Conservation (phyloP, 768 basidiomycete species). For the Pholiota molesta region DNA sequence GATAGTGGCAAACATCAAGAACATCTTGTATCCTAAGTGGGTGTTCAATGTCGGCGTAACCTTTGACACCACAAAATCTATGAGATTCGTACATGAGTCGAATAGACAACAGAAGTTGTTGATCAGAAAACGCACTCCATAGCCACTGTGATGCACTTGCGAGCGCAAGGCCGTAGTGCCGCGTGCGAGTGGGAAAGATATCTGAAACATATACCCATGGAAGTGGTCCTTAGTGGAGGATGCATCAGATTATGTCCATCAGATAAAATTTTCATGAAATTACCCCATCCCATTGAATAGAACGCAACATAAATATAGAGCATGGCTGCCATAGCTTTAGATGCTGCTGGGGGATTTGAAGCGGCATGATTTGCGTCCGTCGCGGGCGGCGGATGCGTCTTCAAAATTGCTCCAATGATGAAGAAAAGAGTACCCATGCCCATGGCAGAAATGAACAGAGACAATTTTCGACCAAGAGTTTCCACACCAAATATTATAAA, state of each 20-base stretch:
- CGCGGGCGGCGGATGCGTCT: slow-evolving; percentile 66
- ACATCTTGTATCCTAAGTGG: slow-evolving; percentile 71
- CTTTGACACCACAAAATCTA: slow-evolving; percentile 56
- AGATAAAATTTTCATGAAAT: slow-evolving; percentile 9
- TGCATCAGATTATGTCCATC: slow-evolving; percentile 23
- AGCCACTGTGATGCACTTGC: slow-evolving; percentile 85
- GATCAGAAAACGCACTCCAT: slow-evolving; percentile 54
- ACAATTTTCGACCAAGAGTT: slow-evolving; percentile 66
- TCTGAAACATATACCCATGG: slow-evolving; percentile 73
- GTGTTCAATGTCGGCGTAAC: slow-evolving; percentile 67
- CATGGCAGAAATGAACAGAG: slow-evolving; percentile 71
- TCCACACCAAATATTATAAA: slow-evolving; percentile 75
- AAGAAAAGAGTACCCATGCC: slow-evolving; percentile 84
- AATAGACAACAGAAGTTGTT: background rate
- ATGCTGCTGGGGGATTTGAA: slow-evolving; percentile 51
- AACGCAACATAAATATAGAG: slow-evolving; percentile 88
- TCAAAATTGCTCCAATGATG: slow-evolving; percentile 84
- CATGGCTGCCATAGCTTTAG: slow-evolving; percentile 85
- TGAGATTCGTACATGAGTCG: background rate
- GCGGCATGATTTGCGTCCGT: slow-evolving; percentile 25
- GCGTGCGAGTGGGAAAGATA: slow-evolving; percentile 84
- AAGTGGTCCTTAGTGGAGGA: slow-evolving; percentile 37
- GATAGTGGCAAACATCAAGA: slow-evolving; percentile 76
- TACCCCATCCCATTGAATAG: slow-evolving; percentile 87
- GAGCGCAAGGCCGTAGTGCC: slow-evolving; percentile 77